These are phyloP conservation scores for Acacia pycnantha DNA, from an alignment of 331 rosid species.

Conservation along the genomic window DNA sequence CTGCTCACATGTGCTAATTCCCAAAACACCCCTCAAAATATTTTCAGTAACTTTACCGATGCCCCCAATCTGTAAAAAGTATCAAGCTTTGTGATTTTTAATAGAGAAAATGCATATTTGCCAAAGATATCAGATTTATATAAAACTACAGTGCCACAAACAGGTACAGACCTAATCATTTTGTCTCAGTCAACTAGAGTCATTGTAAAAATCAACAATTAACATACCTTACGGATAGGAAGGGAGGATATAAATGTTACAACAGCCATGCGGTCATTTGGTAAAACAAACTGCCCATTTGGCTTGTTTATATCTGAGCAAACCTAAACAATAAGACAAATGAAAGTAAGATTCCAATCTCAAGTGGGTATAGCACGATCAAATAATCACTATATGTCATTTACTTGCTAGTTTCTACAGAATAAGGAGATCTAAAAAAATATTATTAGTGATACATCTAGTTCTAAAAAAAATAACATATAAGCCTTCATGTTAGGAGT, in stretches of 20 bases:
- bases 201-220: constrained; percentile 3
- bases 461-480: constrained; percentile 9
- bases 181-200: neutral
- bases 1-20: constrained; percentile 83
- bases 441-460: constrained; percentile 1
- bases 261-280: constrained; percentile 74
- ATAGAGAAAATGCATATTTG: constrained; percentile 20
- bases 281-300: constrained; percentile 89
- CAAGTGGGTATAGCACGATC: neutral
- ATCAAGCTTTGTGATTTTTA: constrained; percentile 12
- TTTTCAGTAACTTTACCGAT: constrained; percentile 94
- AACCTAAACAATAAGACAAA: constrained; percentile 50
- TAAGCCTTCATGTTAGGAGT: neutral
- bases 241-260: constrained; percentile 85
- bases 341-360: constrained; percentile 21
- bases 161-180: constrained; percentile 14
- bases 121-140: constrained; percentile 16
- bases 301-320: constrained; percentile 98
- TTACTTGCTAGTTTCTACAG: constrained; percentile 20
- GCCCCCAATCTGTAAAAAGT: constrained; percentile 82
- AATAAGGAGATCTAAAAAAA: constrained; percentile 16
- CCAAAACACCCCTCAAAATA: constrained; percentile 75
- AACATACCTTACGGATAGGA: constrained; percentile 85
- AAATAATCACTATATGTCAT: constrained; percentile 19
- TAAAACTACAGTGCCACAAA: constrained; percentile 16